Evolutionary conservation across 2,329 filamentous ascomycete genomes (phyloP).

Genomic region (Sclerotinia subarctica): DNA sequence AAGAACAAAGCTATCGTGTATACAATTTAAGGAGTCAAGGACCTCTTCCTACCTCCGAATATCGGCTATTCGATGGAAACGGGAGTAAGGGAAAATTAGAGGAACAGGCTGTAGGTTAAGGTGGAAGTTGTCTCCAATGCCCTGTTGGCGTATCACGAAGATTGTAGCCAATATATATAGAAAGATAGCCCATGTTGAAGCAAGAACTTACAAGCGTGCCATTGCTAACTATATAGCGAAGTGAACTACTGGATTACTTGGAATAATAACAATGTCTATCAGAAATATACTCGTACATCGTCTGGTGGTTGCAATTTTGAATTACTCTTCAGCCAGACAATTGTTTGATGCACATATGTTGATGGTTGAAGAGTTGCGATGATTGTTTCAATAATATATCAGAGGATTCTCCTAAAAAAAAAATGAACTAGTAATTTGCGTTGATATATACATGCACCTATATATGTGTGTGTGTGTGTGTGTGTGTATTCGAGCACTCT

Average conservation of each 20-base stretch:
- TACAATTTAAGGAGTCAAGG: background rate
- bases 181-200: background rate
- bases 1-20: background rate
- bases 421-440: too few relatives aligned
- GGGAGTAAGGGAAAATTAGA: background rate
- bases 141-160: background rate
- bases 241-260: too few relatives aligned
- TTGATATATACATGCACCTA: background rate
- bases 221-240: background rate
- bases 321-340: background rate
- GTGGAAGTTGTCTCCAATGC: background rate
- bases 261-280: background rate
- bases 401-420: too few relatives aligned
- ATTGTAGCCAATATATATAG: background rate
- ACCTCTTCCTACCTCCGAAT: background rate
- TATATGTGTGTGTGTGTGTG: too few relatives aligned
- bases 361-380: background rate
- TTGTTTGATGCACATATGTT: background rate
- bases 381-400: background rate
- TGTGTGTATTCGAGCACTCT: background rate
- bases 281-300: background rate
- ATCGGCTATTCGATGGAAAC: background rate
- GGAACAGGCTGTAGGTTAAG: background rate
- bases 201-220: background rate
- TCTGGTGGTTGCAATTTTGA: background rate